These are phyloP conservation scores for Clathrus columnatus DNA, from an alignment of 768 basidiomycete genomes.

Conservation along the genomic window DNA sequence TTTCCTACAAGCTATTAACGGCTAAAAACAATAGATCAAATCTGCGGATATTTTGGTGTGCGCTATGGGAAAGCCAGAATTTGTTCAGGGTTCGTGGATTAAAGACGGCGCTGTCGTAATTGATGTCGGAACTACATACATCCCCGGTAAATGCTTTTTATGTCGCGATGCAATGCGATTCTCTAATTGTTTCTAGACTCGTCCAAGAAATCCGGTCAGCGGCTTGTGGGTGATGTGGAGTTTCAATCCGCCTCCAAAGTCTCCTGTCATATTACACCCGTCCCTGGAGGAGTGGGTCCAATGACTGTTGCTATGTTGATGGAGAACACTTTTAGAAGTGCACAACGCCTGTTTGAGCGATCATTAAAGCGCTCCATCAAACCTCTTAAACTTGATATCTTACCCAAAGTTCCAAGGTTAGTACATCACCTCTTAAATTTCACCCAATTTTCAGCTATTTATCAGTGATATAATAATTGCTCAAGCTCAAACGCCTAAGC, in stretches of 20 bases:
- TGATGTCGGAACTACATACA: slow-evolving; percentile 96
- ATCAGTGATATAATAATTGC: slow-evolving; percentile 87
- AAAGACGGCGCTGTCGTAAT: slow-evolving; percentile 94
- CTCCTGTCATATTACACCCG: slow-evolving; percentile 91
- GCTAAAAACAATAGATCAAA: slow-evolving; percentile 55
- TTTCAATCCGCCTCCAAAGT: slow-evolving; percentile 65
- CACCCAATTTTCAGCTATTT: neutral
- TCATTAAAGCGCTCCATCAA: slow-evolving; percentile 57
- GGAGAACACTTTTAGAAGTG: slow-evolving; percentile 84
- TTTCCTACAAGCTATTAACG: slow-evolving; percentile 10
- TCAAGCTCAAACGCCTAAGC: slow-evolving; percentile 89
- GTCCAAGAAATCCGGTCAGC: slow-evolving; percentile 89
- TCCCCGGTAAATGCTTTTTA: slow-evolving; percentile 51
- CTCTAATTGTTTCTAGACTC: slow-evolving; percentile 41
- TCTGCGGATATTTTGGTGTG: slow-evolving; percentile 89
- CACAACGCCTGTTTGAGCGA: slow-evolving; percentile 71
- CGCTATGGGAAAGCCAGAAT: slow-evolving; percentile 91
- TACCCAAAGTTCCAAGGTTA: slow-evolving; percentile 74
- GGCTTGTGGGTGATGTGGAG: slow-evolving; percentile 94
- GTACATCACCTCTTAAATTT: neutral
- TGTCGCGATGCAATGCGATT: slow-evolving; percentile 4
- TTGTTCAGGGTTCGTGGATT: slow-evolving; percentile 88
- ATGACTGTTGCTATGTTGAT: slow-evolving; percentile 99
- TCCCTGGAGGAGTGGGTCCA: slow-evolving; percentile 98
- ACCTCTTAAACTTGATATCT: slow-evolving; percentile 70